Conservation (phyloP, 805 yeast species). For the Candida orba region DNA sequence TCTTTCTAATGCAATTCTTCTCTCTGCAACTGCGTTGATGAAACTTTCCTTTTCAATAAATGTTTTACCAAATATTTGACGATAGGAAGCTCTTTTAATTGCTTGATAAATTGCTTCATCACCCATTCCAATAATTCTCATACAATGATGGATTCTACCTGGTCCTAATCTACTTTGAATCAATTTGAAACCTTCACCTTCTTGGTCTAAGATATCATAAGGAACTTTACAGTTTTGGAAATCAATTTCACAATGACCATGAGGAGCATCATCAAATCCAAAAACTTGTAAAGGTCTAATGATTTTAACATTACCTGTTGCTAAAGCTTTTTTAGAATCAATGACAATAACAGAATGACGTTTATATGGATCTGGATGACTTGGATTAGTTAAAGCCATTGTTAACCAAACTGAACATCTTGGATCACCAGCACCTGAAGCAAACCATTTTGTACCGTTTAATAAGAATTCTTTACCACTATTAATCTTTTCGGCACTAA, state of each 20-base stretch:
- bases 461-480: slow-evolving; percentile 40
- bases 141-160: slow-evolving; percentile 66
- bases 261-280: slow-evolving; percentile 65
- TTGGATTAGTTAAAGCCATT: slow-evolving; percentile 24
- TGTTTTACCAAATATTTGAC: slow-evolving; percentile 45
- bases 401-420: slow-evolving; percentile 35
- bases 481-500: slow-evolving; percentile 31
- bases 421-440: slow-evolving; percentile 66
- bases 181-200: slow-evolving; percentile 56
- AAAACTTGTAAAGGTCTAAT: slow-evolving; percentile 46
- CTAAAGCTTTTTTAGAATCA: slow-evolving; percentile 42
- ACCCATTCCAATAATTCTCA: slow-evolving; percentile 57
- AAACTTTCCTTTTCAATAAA: slow-evolving; percentile 46
- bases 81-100: slow-evolving; percentile 42
- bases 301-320: slow-evolving; percentile 40
- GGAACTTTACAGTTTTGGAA: slow-evolving; percentile 45
- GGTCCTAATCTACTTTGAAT: slow-evolving; percentile 63
- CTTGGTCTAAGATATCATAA: slow-evolving; percentile 32
- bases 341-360: slow-evolving; percentile 53
- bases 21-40: slow-evolving; percentile 41
- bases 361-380: slow-evolving; percentile 28
- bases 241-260: slow-evolving; percentile 58
- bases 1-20: slow-evolving; percentile 45
- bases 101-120: slow-evolving; percentile 45
- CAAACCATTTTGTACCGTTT: slow-evolving; percentile 64